A percentile compares a stretch with the other conserved stretches of the same genome.
Evolutionary conservation across 768 basidiomycete species (phyloP).

Genomic region (Suillus ampliporus): DNA sequence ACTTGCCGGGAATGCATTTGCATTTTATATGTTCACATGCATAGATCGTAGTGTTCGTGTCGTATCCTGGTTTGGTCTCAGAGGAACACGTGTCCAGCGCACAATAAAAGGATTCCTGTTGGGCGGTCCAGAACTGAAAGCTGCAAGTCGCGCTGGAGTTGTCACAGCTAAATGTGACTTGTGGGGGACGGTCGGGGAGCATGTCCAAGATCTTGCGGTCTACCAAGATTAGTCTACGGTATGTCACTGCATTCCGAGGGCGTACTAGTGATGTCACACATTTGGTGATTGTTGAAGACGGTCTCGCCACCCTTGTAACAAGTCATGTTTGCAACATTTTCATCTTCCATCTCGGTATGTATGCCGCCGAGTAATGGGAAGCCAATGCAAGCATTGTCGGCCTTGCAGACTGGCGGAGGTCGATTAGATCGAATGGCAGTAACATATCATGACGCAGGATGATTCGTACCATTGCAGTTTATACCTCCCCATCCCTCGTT

Average conservation of each 20-base stretch:
- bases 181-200: constrained; percentile 89
- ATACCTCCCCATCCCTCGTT: constrained; percentile 95
- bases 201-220: constrained; percentile 95
- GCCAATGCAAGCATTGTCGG: constrained; percentile 75
- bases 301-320: constrained; percentile 94
- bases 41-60: constrained; percentile 77
- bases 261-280: constrained; percentile 98
- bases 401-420: constrained; percentile 57
- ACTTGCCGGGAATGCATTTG: constrained; percentile 90
- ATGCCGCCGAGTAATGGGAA: constrained; percentile 69
- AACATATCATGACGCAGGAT: background rate
- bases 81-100: constrained; percentile 74
- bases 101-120: constrained; percentile 96
- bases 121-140: constrained; percentile 98
- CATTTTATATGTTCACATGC: constrained; percentile 86
- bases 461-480: constrained; percentile 89
- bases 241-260: constrained; percentile 15
- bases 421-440: background rate
- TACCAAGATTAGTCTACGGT: constrained; percentile 33
- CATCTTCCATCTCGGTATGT: constrained; percentile 45
- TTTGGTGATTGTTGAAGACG: constrained; percentile 95
- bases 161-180: constrained; percentile 96
- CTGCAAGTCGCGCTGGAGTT: constrained; percentile 66
- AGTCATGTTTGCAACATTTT: constrained; percentile 70
- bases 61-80: constrained; percentile 52